Evolutionary conservation across 441 rosid species (phyloP).

Genomic region (Cnidoscolus chayamansa): DNA sequence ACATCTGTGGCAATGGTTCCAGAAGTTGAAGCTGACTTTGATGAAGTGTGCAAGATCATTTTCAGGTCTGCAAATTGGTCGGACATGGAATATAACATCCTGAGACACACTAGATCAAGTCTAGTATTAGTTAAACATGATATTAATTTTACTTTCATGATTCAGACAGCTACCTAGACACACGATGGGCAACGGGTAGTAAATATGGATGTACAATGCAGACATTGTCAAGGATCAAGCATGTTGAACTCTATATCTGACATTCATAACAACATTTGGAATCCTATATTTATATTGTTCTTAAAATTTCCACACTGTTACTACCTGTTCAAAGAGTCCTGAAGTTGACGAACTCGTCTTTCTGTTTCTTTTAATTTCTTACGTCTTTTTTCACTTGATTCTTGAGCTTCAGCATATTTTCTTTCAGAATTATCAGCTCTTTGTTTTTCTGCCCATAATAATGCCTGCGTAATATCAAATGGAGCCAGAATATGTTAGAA

Average conservation of each 20-base stretch:
- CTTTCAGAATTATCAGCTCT: slow-evolving; percentile 72
- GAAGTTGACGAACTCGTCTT: slow-evolving; percentile 67
- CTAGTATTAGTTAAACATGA: slow-evolving; percentile 46
- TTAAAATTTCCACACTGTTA: slow-evolving; percentile 25
- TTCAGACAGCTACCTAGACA: too few species aligned
- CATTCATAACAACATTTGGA: background rate
- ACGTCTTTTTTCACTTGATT: slow-evolving; percentile 64
- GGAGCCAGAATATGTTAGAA: slow-evolving; percentile 12
- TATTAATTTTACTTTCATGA: too few species aligned
- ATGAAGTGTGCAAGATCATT: slow-evolving; percentile 52
- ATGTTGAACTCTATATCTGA: background rate
- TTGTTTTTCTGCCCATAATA: slow-evolving; percentile 58
- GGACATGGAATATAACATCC: slow-evolving; percentile 81
- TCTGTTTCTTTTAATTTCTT: slow-evolving; percentile 77
- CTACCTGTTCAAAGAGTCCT: slow-evolving; percentile 86
- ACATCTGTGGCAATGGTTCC: slow-evolving; percentile 40
- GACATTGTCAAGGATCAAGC: slow-evolving; percentile 7
- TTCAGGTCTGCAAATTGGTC: slow-evolving; percentile 87
- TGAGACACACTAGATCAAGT: slow-evolving; percentile 76
- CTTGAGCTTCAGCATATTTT: slow-evolving; percentile 57
- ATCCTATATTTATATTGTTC: slow-evolving; percentile 9
- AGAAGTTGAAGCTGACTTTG: slow-evolving; percentile 47
- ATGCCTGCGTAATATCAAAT: slow-evolving; percentile 40
- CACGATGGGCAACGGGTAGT: background rate
- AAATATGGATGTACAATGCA: background rate